Percentiles rank a stretch among this genome's conserved stretches.
These are phyloP conservation scores for Trifolium repens DNA, from an alignment of 306 rosid genomes.

Conservation along the genomic window DNA sequence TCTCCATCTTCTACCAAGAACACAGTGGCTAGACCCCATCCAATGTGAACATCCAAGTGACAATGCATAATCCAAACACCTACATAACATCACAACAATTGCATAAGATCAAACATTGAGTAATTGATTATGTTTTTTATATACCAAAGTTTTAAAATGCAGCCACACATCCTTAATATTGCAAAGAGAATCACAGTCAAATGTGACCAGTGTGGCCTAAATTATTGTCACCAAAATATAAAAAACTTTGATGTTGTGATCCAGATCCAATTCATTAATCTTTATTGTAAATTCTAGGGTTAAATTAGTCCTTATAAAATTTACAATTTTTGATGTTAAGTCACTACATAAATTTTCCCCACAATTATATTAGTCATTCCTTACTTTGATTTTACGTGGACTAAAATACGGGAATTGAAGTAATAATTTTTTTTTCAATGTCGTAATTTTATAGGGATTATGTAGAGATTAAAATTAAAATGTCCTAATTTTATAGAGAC, in stretches of 20 bases:
- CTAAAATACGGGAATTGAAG: neutral
- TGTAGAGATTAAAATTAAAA: neutral
- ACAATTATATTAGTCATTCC: no score
- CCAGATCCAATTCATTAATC: neutral
- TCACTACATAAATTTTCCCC: neutral
- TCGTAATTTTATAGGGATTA: no score
- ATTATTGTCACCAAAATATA: neutral
- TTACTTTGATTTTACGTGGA: neutral
- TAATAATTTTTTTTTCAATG: no score
- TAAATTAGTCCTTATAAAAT: no score
- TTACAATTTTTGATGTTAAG: neutral
- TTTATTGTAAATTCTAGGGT: neutral
- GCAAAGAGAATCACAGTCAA: neutral
- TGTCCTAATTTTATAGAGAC: neutral
- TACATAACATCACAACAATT: slow-evolving; percentile 28
- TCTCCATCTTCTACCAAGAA: slow-evolving; percentile 82
- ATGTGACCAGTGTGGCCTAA: neutral
- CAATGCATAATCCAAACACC: slow-evolving; percentile 96
- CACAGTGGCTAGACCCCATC: slow-evolving; percentile 93
- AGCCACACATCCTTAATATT: no score
- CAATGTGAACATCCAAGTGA: slow-evolving; percentile 93
- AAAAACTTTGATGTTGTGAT: neutral
- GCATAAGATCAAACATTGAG: slow-evolving; percentile 4
- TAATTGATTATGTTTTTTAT: neutral
- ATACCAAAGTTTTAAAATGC: neutral